Base-by-base conservation (phyloP, 1,139 yeast species). In the Yamadazyma blattariae region DNA sequence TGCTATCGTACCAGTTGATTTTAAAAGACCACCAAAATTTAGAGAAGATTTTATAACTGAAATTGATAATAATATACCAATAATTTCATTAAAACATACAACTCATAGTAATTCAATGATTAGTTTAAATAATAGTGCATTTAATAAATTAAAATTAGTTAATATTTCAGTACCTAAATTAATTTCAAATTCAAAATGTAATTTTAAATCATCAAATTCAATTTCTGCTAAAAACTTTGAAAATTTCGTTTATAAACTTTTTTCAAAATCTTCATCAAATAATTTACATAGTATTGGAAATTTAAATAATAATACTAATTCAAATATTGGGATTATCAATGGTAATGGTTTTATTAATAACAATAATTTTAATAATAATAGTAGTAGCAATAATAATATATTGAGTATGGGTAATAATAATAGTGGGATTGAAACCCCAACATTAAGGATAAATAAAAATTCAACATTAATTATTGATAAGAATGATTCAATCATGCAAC, bases 141-240 rank as follows among this genome's bases (percentile, higher is more conserved):
- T 8, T 15, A 31, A 30, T 22, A 26, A 26, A 23, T 27, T 21
- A 11, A 32, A 31, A 26, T 16, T 30, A 12, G 29, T 33, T 9
- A 29, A 36, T 23, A 36, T 36, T 30, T 30, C 39, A 23, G 22
- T 46, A 33, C 44, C 42, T 31, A 46, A 50, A 29, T 43, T 39
- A 33, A 47, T 39, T 30, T 40, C 39, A 19, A 44, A 30, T 35
- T 40, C 43, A 21, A 48, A 35, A 30, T 32, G 46, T 23, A 39
- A 39, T 18, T 30, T 38, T 18, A 42, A 36, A 19, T 32, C 33
- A 30, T 34, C 37, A 14, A 46, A 44, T 22, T 58, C 73, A 13
- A 70, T 75, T 9, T 77, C 77, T 5, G 67, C 73, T 4, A 74
- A 72, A 40, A 79, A 79, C 47, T 78, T 79, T 47, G 79, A 77